Percentiles rank a stretch among this genome's conserved stretches.
Evolutionary conservation across 2,329 filamentous ascomycete species (phyloP).

Genomic region (Ophiocordyceps sinensis): DNA sequence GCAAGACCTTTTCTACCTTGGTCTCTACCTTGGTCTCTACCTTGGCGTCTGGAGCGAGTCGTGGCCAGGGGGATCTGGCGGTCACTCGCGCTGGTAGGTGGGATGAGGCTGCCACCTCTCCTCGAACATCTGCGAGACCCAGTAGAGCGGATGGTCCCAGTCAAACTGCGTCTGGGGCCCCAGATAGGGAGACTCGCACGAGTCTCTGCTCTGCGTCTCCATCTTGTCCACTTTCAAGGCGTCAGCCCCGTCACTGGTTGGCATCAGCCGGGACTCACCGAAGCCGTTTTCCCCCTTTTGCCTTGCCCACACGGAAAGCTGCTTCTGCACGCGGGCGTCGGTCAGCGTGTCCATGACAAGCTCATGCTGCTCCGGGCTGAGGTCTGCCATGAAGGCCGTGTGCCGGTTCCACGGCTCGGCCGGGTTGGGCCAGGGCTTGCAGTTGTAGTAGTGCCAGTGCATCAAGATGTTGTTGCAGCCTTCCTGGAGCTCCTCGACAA

Average conservation of each 20-base stretch:
- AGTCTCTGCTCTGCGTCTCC: too few species aligned
- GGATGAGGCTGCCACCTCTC: constrained; percentile 21
- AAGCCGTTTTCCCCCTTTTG: constrained; percentile 11
- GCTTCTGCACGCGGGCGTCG: constrained; percentile 8
- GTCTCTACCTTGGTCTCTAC: too few species aligned
- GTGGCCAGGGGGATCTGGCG: neutral
- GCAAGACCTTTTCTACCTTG: too few species aligned
- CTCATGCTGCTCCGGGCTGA: constrained; percentile 17
- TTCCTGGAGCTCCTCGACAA: constrained; percentile 28
- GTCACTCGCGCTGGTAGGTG: constrained; percentile 13
- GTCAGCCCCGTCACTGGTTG: neutral
- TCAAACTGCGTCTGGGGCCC: constrained; percentile 12
- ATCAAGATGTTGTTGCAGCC: constrained; percentile 30
- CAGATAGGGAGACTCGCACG: constrained; percentile 6
- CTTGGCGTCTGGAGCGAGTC: too few species aligned
- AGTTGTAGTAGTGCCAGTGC: constrained; percentile 37
- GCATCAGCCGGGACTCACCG: constrained; percentile 5
- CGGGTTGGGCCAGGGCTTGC: constrained; percentile 11
- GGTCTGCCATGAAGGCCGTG: constrained; percentile 12
- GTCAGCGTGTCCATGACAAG: constrained; percentile 17
- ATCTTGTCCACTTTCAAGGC: neutral
- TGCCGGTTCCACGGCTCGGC: constrained; percentile 13
- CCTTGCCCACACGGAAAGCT: constrained; percentile 11
- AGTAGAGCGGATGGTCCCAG: constrained; percentile 28
- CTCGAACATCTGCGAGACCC: constrained; percentile 31